Base-by-base conservation (phyloP, 2,329 filamentous ascomycete genomes). In the Botryotinia convoluta region DNA sequence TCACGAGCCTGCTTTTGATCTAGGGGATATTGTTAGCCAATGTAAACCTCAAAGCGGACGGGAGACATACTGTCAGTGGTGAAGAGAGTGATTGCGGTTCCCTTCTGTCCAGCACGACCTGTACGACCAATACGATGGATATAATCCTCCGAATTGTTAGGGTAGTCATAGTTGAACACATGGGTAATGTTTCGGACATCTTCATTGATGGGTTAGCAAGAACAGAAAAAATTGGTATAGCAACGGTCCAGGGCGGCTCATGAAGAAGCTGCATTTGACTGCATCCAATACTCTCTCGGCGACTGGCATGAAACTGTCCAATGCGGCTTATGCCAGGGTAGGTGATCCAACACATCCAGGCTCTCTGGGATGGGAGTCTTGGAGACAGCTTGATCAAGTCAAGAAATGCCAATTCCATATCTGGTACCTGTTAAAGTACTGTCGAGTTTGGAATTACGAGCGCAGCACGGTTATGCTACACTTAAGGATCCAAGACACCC, bases 151-250 rank as follows among this genome's bases (percentile, higher is more conserved):
- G 96, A 90, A 85, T 98, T 98, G 88, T 98, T 98, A 84, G 95
- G 95, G 86, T 98, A 98, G 84, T 98, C 96, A 93, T 98, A 98
- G 91, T 98, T 98, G 87, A 99, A 90, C 86, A 99, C 96, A 87
- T 99, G 96, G 86, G 96, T 98, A 87, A 99, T 99, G 89, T 99
- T 97, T 87, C 95, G 95, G 88, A 99, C 96, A 92, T 99, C 96
- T 98, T 98, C 83, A 87, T 84, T 86, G 83, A 88, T 84, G 89
- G 88, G 93, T 97, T 97, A 97, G 94, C 90, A 90, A 84, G 86
- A 88, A 87, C 85, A 86, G 86, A 87, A 84, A 84, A 81, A 83
- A 83, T 45, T 80, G 81, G 80, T 84, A 86, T 87, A 87, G 87
- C 88, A 90, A 88, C 84, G 84, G 86, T 88, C 88, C 88, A 89